A percentile compares a stretch with the other conserved stretches of the same genome.
Evolutionary conservation across 495 filamentous ascomycete species (phyloP).

Genomic region (Penicillium roqueforti): DNA sequence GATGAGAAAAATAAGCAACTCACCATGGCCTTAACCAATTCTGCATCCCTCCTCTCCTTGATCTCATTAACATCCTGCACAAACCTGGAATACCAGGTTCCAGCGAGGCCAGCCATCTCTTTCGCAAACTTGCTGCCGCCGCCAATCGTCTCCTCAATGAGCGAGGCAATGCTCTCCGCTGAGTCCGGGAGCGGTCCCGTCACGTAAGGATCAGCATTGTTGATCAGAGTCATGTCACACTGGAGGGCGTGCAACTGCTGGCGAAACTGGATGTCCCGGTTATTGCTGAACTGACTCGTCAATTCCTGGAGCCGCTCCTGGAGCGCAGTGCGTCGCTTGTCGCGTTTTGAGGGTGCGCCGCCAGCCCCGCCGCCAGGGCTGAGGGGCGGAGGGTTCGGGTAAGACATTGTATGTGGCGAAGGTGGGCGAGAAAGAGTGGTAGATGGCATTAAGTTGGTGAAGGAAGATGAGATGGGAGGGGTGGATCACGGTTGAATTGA

Average conservation of each 20-base stretch:
- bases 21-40: constrained; percentile 73
- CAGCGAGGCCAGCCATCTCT: constrained; percentile 63
- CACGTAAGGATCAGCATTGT: constrained; percentile 73
- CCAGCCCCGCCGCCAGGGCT: constrained; percentile 33
- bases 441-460: constrained; percentile 13
- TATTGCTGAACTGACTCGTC: constrained; percentile 68
- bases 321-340: constrained; percentile 78
- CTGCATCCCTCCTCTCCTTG: constrained; percentile 76
- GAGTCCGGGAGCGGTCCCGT: constrained; percentile 68
- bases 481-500: constrained; percentile 8
- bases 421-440: constrained; percentile 39
- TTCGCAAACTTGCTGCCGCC: constrained; percentile 48
- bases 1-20: constrained; percentile 21
- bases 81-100: constrained; percentile 75
- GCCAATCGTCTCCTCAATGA: constrained; percentile 57
- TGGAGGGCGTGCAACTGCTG: constrained; percentile 85
- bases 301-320: constrained; percentile 70
- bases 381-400: constrained; percentile 17
- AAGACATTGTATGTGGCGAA: constrained; percentile 29
- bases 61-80: constrained; percentile 78
- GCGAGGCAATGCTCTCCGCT: constrained; percentile 58
- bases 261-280: constrained; percentile 79
- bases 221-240: constrained; percentile 81
- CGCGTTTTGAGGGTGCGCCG: constrained; percentile 67
- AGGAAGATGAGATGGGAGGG: constrained; percentile 7